Conservation (phyloP, 2,329 filamentous ascomycete species). For the Biscogniauxia mediterranea region DNA sequence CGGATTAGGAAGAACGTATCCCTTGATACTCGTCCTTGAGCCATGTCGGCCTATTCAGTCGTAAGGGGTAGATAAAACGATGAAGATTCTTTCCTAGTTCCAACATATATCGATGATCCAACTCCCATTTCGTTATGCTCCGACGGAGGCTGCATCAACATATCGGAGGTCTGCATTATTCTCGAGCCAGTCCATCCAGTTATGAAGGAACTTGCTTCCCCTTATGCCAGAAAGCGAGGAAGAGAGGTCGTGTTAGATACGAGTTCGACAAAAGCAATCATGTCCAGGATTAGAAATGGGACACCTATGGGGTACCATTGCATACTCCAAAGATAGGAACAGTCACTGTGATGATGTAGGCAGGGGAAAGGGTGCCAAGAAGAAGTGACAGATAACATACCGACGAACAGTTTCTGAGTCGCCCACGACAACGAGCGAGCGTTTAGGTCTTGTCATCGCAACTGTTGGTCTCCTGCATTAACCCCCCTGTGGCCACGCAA, state of each 20-base stretch:
- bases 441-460: slow-evolving; percentile 92
- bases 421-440: slow-evolving; percentile 86
- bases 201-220: slow-evolving; percentile 80
- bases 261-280: slow-evolving; percentile 2
- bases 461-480: slow-evolving; percentile 53
- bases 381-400: slow-evolving; percentile 52
- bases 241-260: background rate
- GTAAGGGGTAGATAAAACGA: background rate
- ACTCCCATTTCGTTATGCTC: slow-evolving; percentile 20
- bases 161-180: slow-evolving; percentile 89
- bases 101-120: slow-evolving; percentile 1
- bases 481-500: slow-evolving; percentile 17
- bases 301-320: slow-evolving; percentile 4
- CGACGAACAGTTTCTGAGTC: slow-evolving; percentile 90
- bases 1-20: background rate
- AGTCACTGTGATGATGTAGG: slow-evolving; percentile 4
- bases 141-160: slow-evolving; percentile 57
- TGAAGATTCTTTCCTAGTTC: background rate
- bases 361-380: background rate
- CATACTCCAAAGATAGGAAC: slow-evolving; percentile 11
- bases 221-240: slow-evolving; percentile 41
- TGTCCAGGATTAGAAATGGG: slow-evolving; percentile 13
- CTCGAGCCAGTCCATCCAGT: slow-evolving; percentile 90
- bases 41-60: background rate
- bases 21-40: background rate